phyloP scores from a whole-genome alignment of 306 rosid species.

The Glycyrrhiza uralensis region DNA sequence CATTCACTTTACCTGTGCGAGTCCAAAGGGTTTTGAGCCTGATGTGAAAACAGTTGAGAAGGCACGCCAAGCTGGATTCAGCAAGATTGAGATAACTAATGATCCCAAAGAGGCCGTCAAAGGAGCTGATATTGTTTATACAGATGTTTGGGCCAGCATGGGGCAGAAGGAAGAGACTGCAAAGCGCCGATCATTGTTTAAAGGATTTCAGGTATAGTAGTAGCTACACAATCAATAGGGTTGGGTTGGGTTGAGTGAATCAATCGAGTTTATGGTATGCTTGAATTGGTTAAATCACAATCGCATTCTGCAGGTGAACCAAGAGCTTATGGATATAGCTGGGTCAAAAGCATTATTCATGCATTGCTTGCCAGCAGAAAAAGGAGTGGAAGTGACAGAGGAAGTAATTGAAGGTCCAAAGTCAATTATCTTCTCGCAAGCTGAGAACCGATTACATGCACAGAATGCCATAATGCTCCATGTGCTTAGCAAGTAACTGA shows the following conservation, averaged over 20 bases:
- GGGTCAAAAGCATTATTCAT: conserved; percentile 70
- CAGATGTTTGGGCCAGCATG: conserved; percentile 93
- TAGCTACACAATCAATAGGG: too few species aligned
- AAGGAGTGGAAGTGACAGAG: conserved; percentile 79
- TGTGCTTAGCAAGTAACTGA: conserved; percentile 54
- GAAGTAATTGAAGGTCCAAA: conserved; percentile 79
- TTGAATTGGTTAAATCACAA: background rate
- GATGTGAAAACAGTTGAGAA: conserved; percentile 66
- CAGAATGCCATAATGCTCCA: conserved; percentile 94
- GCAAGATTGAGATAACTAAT: conserved; percentile 79
- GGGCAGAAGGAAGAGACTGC: conserved; percentile 91
- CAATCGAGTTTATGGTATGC: background rate
- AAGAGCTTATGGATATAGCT: conserved; percentile 73
- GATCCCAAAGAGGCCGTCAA: conserved; percentile 86
- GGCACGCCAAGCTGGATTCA: conserved; percentile 68
- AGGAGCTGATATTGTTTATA: conserved; percentile 86
- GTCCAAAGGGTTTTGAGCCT: conserved; percentile 88
- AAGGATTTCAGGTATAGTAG: conserved; percentile 88
- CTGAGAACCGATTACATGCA: conserved; percentile 90
- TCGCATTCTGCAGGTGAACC: conserved; percentile 51
- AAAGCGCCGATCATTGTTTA: conserved; percentile 51
- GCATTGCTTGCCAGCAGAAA: conserved; percentile 93
- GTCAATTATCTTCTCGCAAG: conserved; percentile 82
- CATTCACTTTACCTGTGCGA: conserved; percentile 77
- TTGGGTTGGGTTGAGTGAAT: background rate